Evolutionary conservation across 768 basidiomycete species (phyloP).

Genomic region (Amanita thiersii): DNA sequence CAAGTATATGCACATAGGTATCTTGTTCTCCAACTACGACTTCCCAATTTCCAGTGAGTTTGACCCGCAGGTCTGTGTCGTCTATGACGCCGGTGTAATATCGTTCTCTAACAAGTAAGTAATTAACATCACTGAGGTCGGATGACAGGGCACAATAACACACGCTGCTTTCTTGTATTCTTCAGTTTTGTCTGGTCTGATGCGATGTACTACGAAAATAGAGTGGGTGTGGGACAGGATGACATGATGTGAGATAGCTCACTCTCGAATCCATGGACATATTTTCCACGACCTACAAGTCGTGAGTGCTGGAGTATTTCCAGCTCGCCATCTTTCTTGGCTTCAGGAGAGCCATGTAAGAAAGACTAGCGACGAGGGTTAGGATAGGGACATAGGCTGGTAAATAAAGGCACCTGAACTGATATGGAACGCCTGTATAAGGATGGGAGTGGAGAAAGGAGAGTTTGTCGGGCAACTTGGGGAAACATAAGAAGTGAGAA

Average conservation of each 20-base stretch:
- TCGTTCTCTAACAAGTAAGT: constrained; percentile 44
- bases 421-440: constrained; percentile 43
- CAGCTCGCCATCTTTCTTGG: constrained; percentile 73
- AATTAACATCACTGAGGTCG: constrained; percentile 4
- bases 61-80: constrained; percentile 67
- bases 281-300: constrained; percentile 89
- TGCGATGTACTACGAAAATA: constrained; percentile 60
- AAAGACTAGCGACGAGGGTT: constrained; percentile 47
- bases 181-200: constrained; percentile 72
- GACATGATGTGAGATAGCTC: constrained; percentile 17
- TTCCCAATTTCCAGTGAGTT: constrained; percentile 94
- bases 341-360: constrained; percentile 90
- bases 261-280: constrained; percentile 88
- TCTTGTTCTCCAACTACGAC: constrained; percentile 86
- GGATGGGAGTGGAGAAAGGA: constrained; percentile 17
- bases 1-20: constrained; percentile 72
- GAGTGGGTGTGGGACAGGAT: background rate
- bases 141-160: constrained; percentile 24
- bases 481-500: constrained; percentile 20
- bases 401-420: constrained; percentile 42
- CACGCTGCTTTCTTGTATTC: constrained; percentile 89
- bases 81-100: constrained; percentile 80
- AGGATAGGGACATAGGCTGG: constrained; percentile 13
- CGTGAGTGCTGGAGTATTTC: constrained; percentile 78
- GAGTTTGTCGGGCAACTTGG: constrained; percentile 21